Base-by-base conservation (phyloP, 495 filamentous ascomycete genomes). In the Penicillium pancosmium region DNA sequence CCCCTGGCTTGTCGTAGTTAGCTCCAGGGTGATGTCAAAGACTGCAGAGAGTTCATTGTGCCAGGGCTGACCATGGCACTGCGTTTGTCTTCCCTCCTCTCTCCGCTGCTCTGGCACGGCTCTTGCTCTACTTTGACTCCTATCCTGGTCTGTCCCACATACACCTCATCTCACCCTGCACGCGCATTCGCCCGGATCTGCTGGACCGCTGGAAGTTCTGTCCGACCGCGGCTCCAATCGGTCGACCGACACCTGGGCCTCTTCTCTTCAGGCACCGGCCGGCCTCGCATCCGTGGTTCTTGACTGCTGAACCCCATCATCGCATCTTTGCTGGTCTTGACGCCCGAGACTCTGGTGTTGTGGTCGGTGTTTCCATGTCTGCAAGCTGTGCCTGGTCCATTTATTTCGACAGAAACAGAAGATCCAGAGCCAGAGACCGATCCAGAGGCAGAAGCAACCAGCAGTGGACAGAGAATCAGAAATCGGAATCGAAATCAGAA, bases 161-260 rank as follows among this genome's bases (percentile, higher is more conserved):
- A 31, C 38, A n/a, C 44, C 33, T 21, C 16, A 49, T 53, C 46
- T 40, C 50, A 38, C 40, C 41, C 52, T 63, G 38, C 19, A 48
- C 41, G 25, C 25, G 47, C 21, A 70, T 68, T 68, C 60, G 67
- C 44, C 48, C 68, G 68, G 68, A 68, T 66, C 68, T 70, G 49
- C 65, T 70, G 66, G 68, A 65, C 67, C 67, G 67, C 55, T 54
- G 68, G 65, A 68, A 68, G 46, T 66, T 43, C 57, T 70, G 68
- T 70, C 68, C 67, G 65, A 69, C 67, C 68, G 65, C 68, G 68
- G 68, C 65, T 70, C 62, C 43, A 54, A 50, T 56, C 35, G 49
- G 61, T 61, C 57, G 57, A 69, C 64, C 47, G 53, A 51, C 27
- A 60, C 52, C 54, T 60, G 57, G 57, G 49, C 64, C 31, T 62